These are phyloP conservation scores for Russula virescens DNA, from an alignment of 768 basidiomycete species.

Conservation along the genomic window DNA sequence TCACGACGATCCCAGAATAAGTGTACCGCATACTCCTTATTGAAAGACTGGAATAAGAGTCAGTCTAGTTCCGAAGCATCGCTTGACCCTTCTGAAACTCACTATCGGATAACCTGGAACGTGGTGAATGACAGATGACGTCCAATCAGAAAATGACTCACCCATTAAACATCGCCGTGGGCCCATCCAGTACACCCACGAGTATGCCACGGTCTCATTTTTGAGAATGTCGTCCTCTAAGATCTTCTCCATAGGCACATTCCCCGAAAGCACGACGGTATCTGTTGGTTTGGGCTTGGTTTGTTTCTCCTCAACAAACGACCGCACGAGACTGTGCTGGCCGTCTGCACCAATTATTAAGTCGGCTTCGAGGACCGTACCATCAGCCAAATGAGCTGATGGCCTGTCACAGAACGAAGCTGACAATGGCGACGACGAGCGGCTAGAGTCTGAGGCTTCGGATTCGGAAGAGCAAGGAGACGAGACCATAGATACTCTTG, in stretches of 20 bases:
- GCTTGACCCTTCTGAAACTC: background rate
- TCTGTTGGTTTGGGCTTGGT: constrained; percentile 8
- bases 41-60: background rate
- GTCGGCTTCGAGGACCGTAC: constrained; percentile 21
- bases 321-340: constrained; percentile 18
- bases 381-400: constrained; percentile 21
- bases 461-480: background rate
- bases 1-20: constrained; percentile 14
- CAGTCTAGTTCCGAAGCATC: background rate
- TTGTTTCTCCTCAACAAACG: constrained; percentile 3
- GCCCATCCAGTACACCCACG: constrained; percentile 20
- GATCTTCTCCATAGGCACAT: constrained; percentile 2
- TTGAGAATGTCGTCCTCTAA: constrained; percentile 16
- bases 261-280: constrained; percentile 14
- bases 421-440: background rate
- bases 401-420: background rate
- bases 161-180: constrained; percentile 9
- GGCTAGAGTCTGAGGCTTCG: background rate
- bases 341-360: constrained; percentile 26
- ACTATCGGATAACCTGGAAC: constrained; percentile 21
- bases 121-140: background rate
- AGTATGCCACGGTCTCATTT: background rate
- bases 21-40: constrained; percentile 14
- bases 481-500: constrained; percentile 6
- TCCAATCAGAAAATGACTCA: constrained; percentile 1